These are phyloP conservation scores for Russula brevipes DNA, from an alignment of 768 basidiomycete genomes.

Conservation along the genomic window DNA sequence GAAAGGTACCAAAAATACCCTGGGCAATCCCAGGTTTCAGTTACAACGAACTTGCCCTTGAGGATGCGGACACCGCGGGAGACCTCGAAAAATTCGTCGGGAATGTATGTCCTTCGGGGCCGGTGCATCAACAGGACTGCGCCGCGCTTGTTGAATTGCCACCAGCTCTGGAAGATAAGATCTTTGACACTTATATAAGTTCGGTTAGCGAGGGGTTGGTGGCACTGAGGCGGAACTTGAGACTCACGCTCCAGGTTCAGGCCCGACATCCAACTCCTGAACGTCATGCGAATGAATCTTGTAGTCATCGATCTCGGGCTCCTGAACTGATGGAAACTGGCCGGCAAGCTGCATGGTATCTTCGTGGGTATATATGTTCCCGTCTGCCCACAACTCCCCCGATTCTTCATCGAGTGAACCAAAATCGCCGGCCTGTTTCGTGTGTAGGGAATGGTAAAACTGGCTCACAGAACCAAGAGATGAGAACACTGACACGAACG, in stretches of 20 bases:
- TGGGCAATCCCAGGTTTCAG: not conserved
- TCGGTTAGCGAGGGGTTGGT: not conserved
- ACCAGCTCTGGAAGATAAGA: not conserved
- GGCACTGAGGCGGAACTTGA: not conserved
- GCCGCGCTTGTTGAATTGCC: slow-evolving; percentile 7
- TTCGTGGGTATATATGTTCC: slow-evolving; percentile 7
- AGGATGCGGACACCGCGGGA: not conserved
- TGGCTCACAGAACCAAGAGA: not conserved
- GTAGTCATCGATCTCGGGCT: not conserved
- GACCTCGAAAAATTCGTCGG: not conserved
- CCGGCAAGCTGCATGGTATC: not conserved
- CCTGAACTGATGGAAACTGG: not conserved
- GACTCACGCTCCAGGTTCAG: not conserved
- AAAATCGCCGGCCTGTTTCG: slow-evolving; percentile 11
- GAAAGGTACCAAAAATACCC: slow-evolving; percentile 15
- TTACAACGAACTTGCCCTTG: not conserved
- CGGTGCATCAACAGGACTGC: slow-evolving; percentile 5
- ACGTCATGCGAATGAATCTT: slow-evolving; percentile 10
- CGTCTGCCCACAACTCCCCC: slow-evolving; percentile 2
- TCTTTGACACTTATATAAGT: not conserved
- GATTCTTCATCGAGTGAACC: slow-evolving; percentile 2
- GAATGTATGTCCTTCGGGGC: not conserved
- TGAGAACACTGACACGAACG: not conserved
- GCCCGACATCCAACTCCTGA: not conserved
- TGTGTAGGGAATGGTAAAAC: not conserved